These are phyloP conservation scores for Penicillium malachiteum DNA, from an alignment of 495 filamentous ascomycete genomes.

Conservation along the genomic window DNA sequence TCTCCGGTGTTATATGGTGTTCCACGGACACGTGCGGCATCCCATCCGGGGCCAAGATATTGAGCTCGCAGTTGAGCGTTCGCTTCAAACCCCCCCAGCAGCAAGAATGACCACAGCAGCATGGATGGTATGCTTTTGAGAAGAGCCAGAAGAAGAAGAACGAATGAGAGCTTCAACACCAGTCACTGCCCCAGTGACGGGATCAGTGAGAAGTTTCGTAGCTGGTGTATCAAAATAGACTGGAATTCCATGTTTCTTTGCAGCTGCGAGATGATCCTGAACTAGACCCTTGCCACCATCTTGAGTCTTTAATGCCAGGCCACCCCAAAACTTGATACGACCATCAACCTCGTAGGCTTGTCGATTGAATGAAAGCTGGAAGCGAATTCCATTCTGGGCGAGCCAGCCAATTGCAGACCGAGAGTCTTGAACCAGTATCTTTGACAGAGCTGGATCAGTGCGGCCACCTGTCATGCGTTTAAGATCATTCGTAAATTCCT, in stretches of 20 bases:
- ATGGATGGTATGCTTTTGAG: conserved; percentile 22
- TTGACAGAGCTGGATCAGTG: conserved; percentile 42
- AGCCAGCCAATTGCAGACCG: conserved; percentile 55
- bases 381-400: conserved; percentile 48
- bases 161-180: conserved; percentile 10
- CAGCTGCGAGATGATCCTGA: conserved; percentile 44
- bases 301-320: conserved; percentile 53
- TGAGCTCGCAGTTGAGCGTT: conserved; percentile 52
- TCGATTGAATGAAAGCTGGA: conserved; percentile 59
- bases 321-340: conserved; percentile 61
- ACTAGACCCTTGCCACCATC: conserved; percentile 60
- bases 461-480: conserved; percentile 47
- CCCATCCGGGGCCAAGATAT: conserved; percentile 62
- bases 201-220: conserved; percentile 37
- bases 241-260: conserved; percentile 36
- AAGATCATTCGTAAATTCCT: conserved; percentile 50
- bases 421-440: conserved; percentile 46
- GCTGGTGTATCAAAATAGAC: conserved; percentile 46
- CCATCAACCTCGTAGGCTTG: conserved; percentile 58
- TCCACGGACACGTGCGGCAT: conserved; percentile 57
- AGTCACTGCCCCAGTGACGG: conserved; percentile 32
- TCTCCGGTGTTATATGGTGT: conserved; percentile 62
- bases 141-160: background rate
- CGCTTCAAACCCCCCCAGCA: conserved; percentile 62
- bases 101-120: conserved; percentile 51